Conservation (phyloP, 2,329 filamentous ascomycete genomes). For the Colletotrichum sp. region DNA sequence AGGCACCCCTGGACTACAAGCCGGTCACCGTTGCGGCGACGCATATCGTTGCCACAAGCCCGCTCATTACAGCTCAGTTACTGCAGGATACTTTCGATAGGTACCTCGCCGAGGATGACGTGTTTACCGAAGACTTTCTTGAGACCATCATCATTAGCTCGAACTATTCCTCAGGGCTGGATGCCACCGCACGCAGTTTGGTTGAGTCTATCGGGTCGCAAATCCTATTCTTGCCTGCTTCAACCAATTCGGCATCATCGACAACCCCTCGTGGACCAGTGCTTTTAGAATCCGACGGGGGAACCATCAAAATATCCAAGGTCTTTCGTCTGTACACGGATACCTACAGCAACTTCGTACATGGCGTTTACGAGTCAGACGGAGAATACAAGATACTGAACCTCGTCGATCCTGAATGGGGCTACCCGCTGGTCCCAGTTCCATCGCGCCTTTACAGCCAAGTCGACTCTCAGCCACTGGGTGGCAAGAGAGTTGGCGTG, state of each 20-base stretch:
- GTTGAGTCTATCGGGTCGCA: not conserved
- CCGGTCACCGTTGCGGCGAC: not conserved
- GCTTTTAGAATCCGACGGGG: not conserved
- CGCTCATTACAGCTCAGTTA: not conserved
- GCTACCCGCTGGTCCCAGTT: accelerated
- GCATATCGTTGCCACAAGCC: not conserved
- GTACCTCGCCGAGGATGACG: not conserved
- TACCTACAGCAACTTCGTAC: not conserved
- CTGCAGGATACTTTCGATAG: not conserved
- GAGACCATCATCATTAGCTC: not conserved
- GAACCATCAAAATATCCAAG: accelerated
- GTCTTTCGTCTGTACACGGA: not conserved
- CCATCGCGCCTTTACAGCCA: not conserved
- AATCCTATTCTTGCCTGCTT: not conserved
- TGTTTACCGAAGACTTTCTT: not conserved
- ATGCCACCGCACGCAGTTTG: not conserved
- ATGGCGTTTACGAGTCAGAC: not conserved
- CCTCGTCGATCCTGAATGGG: not conserved
- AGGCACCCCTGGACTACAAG: not conserved
- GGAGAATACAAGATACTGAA: not conserved
- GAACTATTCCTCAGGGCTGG: not conserved
- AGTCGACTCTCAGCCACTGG: accelerated
- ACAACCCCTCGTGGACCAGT: not conserved
- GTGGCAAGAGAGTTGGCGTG: not conserved
- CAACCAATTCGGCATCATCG: not conserved